Evolutionary conservation across 2,329 filamentous ascomycete genomes (phyloP).

Genomic region (Pyricularia sp.): DNA sequence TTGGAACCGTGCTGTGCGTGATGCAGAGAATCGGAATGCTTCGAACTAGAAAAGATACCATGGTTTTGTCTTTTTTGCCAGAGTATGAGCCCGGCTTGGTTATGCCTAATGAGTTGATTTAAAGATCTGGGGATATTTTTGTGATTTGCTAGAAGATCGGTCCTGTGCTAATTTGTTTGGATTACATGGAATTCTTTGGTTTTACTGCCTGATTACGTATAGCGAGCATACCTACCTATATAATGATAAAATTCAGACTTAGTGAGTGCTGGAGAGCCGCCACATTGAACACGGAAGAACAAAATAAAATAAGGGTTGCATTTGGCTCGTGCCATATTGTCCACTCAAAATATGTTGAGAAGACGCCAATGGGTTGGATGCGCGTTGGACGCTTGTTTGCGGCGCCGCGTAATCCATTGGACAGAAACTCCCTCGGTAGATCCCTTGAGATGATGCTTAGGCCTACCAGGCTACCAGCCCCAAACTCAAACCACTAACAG

Average conservation of each 20-base stretch:
- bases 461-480: background rate
- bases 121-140: background rate
- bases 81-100: background rate
- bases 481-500: background rate
- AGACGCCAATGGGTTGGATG: background rate
- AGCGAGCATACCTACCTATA: background rate
- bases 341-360: too few relatives aligned
- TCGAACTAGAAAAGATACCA: slow-evolving; percentile 11
- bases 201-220: background rate
- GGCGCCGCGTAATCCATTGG: background rate
- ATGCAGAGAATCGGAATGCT: slow-evolving; percentile 41
- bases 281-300: too few relatives aligned
- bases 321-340: background rate
- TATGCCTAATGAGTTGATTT: background rate
- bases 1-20: slow-evolving; percentile 42
- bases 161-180: background rate
- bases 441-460: background rate
- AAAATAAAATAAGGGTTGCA: background rate
- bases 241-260: background rate
- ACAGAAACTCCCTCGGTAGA: background rate
- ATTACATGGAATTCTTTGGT: background rate
- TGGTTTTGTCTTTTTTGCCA: background rate
- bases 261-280: background rate
- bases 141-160: background rate
- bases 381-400: background rate